Evolutionary conservation across 345 rosid genomes (phyloP).

Genomic region (Gynandropsis gynandra): DNA sequence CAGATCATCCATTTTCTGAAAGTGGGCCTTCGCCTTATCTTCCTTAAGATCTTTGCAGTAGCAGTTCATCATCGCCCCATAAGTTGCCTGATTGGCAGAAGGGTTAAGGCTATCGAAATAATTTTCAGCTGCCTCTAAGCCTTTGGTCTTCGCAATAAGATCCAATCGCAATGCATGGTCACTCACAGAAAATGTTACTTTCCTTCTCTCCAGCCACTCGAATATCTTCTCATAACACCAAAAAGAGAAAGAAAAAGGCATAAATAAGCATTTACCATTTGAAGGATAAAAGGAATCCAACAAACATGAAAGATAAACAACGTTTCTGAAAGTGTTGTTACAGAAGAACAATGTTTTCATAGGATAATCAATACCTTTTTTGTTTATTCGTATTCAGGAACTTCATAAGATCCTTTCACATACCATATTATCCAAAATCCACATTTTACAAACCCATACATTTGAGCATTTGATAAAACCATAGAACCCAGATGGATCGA

Average conservation of each 20-base stretch:
- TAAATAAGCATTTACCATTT: background rate
- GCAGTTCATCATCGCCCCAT: slow-evolving; percentile 57
- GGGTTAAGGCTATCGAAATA: slow-evolving; percentile 39
- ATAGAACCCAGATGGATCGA: background rate
- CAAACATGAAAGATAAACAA: background rate
- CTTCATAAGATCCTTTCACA: background rate
- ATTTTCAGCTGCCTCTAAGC: slow-evolving; percentile 51
- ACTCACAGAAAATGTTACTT: slow-evolving; percentile 28
- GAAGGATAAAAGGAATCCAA: background rate
- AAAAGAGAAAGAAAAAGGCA: background rate
- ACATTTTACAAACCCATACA: background rate
- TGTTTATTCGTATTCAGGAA: background rate
- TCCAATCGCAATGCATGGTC: slow-evolving; percentile 53
- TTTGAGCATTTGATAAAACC: background rate
- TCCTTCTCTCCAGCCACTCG: slow-evolving; percentile 79
- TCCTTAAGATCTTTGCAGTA: slow-evolving; percentile 42
- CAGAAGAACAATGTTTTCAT: no score
- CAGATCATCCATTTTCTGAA: slow-evolving; percentile 46
- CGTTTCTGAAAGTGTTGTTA: no score
- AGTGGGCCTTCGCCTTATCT: slow-evolving; percentile 50
- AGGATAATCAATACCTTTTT: no score
- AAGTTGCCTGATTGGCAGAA: slow-evolving; percentile 31
- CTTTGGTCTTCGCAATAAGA: slow-evolving; percentile 54
- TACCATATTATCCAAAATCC: background rate
- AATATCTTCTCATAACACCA: slow-evolving; percentile 34